Conservation (phyloP, 2,329 filamentous ascomycete genomes). For the Sclerotinia glacialis region DNA sequence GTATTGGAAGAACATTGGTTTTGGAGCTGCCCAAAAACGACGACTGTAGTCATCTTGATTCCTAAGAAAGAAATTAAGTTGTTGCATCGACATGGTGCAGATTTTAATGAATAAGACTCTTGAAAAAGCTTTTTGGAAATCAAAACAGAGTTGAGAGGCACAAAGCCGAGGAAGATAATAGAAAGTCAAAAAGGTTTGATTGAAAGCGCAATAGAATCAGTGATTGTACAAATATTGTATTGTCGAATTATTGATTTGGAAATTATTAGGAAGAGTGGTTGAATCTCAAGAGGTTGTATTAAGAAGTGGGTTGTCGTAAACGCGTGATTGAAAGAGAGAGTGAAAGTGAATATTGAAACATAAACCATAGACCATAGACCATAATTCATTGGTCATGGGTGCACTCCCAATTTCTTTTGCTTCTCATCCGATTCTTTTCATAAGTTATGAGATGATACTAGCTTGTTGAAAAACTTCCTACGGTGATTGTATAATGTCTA, state of each 20-base stretch:
- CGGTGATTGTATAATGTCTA: background rate
- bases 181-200: background rate
- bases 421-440: background rate
- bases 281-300: background rate
- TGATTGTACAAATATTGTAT: background rate
- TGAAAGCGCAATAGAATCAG: background rate
- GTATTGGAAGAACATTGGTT: constrained; percentile 2
- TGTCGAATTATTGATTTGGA: background rate
- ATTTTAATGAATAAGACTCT: background rate
- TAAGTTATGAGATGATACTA: background rate
- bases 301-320: background rate
- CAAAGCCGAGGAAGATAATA: background rate
- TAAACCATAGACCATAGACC: no score
- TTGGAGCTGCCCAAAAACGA: background rate
- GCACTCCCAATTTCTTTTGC: background rate
- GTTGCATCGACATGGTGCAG: constrained; percentile 6
- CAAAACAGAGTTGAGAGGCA: background rate
- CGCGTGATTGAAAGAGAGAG: background rate
- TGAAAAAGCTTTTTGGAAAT: background rate
- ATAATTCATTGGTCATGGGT: no score
- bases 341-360: background rate
- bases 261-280: background rate
- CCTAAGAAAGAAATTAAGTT: background rate
- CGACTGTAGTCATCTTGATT: background rate
- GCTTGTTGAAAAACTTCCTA: background rate